Evolutionary conservation across 129 eudicot species (phyloP), one percentile per base, ranked within the genome.

Genomic region (Logfia minima): DNA sequence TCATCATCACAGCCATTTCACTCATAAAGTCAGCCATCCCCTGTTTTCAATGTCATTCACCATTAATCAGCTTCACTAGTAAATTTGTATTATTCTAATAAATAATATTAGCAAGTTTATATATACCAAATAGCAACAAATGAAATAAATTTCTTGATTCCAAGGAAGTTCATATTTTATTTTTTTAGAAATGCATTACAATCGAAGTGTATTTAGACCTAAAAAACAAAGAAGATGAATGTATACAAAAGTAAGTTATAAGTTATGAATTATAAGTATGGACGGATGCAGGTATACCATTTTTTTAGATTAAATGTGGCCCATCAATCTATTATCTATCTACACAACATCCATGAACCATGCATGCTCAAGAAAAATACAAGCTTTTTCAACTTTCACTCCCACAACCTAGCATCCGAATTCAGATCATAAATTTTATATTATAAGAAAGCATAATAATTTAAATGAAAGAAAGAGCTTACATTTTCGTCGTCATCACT

Each of bases 1-100:
- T 81, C 96, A 92, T 92, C 90, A 92, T 84, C 65, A 74, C 82
- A 53, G 84, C 93, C 98, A 92, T 92, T 84, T 92, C 98, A 62
- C 80, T 85, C 85, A 92, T 69, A 74, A 92, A 92, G 23, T 87
- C 96, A 5, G 90, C 93, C 96, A 92, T 89, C 8, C 98, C 98
- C 98, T 90, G 92, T 85, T 84, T 71, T 8, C n/a, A 55, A 64
- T 17, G 35, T 52, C 81, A 60, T 62, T 48, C 34, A 59, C 66
- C 56, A 10, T 17, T 4, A 59, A 51, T 73, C 21, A 73, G 19
- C 55, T 56, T 73, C 77, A 73, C 0, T 73, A 35, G 6, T 1
- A n/a, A 37, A 1, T 6, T 39, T 9, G 11, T 39, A 39, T 39
- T 39, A 39, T 39, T 6, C 2, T 39, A 6, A 6, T 2, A 7